Conservation (phyloP, 2,329 filamentous ascomycete genomes). For the Geosmithia flava region DNA sequence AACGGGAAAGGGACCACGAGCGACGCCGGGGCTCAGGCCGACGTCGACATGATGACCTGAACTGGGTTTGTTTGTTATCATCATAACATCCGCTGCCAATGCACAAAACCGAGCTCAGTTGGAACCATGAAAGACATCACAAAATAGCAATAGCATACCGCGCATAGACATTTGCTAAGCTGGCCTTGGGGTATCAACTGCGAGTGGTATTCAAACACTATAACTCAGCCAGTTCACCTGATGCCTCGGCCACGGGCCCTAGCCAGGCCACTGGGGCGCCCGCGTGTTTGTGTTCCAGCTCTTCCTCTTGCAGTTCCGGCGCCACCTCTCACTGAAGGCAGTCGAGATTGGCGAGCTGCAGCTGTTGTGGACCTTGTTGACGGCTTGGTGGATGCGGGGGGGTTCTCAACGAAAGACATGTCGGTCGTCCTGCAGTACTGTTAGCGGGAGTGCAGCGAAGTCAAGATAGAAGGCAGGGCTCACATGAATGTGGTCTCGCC, state of each 20-base stretch:
- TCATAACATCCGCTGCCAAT: not conserved
- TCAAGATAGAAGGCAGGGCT: constrained; percentile 14
- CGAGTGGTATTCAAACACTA: not conserved
- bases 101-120: not conserved
- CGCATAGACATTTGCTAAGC: not conserved
- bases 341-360: constrained; percentile 29
- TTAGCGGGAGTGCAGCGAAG: constrained; percentile 7
- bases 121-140: not conserved
- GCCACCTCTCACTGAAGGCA: constrained; percentile 31
- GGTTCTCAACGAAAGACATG: constrained; percentile 83
- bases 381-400: constrained; percentile 41
- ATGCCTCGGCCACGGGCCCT: constrained; percentile 32
- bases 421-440: constrained; percentile 61
- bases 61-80: not conserved
- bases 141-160: not conserved
- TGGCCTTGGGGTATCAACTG: not conserved
- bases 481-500: constrained; percentile 77
- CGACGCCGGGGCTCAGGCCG: constrained; percentile 8
- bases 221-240: constrained; percentile 18
- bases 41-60: constrained; percentile 17
- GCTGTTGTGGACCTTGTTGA: constrained; percentile 29
- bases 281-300: constrained; percentile 13
- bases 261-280: constrained; percentile 31
- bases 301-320: constrained; percentile 18
- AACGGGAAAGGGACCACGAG: constrained; percentile 27